Evolutionary conservation across 2,329 filamentous ascomycete genomes (phyloP), one percentile per base, ranked within the genome.

Genomic region (Neonectria ditissima): DNA sequence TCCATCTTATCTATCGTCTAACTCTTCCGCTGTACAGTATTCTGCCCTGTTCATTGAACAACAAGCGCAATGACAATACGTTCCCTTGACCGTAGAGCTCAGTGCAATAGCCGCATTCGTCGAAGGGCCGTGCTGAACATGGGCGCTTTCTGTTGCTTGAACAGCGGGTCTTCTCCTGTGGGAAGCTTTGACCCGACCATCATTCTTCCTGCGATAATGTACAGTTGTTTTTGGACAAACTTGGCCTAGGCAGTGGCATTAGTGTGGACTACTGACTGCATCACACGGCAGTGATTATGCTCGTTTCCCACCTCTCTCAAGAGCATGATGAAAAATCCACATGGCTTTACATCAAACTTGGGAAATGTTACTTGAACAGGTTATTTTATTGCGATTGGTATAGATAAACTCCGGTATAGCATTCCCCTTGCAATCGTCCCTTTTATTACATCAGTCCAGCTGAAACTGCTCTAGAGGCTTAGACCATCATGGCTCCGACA

Each of bases 401-500:
- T 28, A 30, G 22, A 16, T 28, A 43, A 7, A 26, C 26, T 16
- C 22, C 28, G 4, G 39, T 22, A 50, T 28, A 50, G 4, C n/a
- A n/a, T 32, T 32, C 32, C 28, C 26, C n/a, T 13, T 32, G 28
- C 28, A 32, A 16, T 14, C n/a, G 28, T 13, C 5, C 47, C 6
- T 48, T 14, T n/a, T 32, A 50, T 32, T 14, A 50, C 11, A 13
- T 47, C 26, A 9, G 11, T 28, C 28, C n/a, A 18, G n/a, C n/a
- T 20, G 13, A 26, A 11, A 14, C 13, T 18, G 10, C 16, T 10
- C 34, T 57, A n/a, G n/a, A n/a, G n/a, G n/a, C n/a, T n/a, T n/a
- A 65, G 22, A 73, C 50, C 65, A 73, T 65, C 50, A 73, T n/a
- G 5, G 67, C 70, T 9, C 67, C 69, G n/a, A 70, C 47, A 39